Base-by-base conservation (phyloP, 768 basidiomycete genomes). In the Pleurotus djamor region DNA sequence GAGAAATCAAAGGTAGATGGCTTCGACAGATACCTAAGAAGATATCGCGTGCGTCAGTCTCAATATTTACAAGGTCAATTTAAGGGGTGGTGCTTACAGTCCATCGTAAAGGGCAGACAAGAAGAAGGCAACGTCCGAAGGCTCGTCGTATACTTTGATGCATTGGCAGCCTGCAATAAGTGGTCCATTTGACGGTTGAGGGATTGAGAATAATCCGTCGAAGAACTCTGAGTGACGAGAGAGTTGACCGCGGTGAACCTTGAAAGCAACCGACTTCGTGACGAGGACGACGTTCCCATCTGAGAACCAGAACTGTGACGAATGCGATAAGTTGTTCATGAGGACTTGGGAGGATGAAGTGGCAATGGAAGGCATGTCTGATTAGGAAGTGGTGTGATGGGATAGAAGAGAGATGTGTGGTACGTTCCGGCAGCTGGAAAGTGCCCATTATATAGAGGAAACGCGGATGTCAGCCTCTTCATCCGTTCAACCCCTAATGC, bases 211-310 rank as follows among this genome's bases (percentile, higher is more conserved):
- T 60, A 91, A 72, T 61, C 82, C 85, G 60, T 78, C 77, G 69
- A 92, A 92, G n/a, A 92, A 77, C 43, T 91, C 90, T 0, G 89
- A 91, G 60, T 92, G 89, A 4, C 91, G 81, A 59, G 81, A 80
- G 28, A 92, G 79, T 64, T 89, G 87, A 0, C 90, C 88, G 4
- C 83, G 81, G 66, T 91, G 89, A 4, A 91, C 87, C 62, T 86
- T 90, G 79, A 91, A 91, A 0, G 81, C 84, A 12, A 80, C 80
- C 16, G 71, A 69, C 0, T 79, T 81, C 1, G 84, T 79, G 55
- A 89, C 70, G 57, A 91, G 77, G 55, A 90, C 73, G 45, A 89
- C 73, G 66, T 89, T 91, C 10, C 89, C 89, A 64, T 91, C 89
- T 0, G 72, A 62, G 67, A 91, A 91, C 87, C 87, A 91, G 66